Evolutionary conservation across 176 grass and related monocot genomes (phyloP), one percentile per base, ranked within the genome.

Genomic region (Juncus inflexus): DNA sequence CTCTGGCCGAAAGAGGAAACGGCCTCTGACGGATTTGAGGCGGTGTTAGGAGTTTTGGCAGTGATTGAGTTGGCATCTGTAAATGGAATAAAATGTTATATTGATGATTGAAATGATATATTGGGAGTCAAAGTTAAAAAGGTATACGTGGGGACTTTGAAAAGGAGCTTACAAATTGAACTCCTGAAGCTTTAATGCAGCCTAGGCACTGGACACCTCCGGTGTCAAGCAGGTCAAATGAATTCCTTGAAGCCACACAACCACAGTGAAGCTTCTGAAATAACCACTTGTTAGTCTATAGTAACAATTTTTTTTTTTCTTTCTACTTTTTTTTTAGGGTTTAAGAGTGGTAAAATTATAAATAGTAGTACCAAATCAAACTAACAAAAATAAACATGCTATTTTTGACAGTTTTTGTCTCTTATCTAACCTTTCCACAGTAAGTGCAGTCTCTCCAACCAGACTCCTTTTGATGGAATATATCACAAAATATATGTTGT

Each of bases 381-480:
- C 37, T 28, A 28, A 28, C 19, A 28, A 36, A 55, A 55, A 51
- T 50, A 45, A 41, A 37, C 42, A 66, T 14, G 50, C 13, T 12
- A 51, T 11, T 70, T 58, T 65, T 78, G 3, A 63, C 14, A 47
- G 1, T 50, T 56, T 76, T 52, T 15, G 11, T 54, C 4, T 47
- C 16, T 36, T 60, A 60, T 42, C 78, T 82, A 77, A 99, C 95
- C 95, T 99, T 99, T 65, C 89, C 80, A 80, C 95, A 99, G 49
- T 81, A 99, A 35, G 81, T 81, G 76, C 95, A 99, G 53, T 99
- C 89, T 70, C 95, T 94, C 95, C 95, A 99, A 51, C 95, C 95
- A 14, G 95, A 99, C 70, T 99, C 95, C 71, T 87, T 94, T 66
- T 87, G 89, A 69, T 99, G 95, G 79, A 94, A 99, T 74, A 99